Evolutionary conservation across 2,329 filamentous ascomycete genomes (phyloP).

Genomic region (Akanthomyces uredinophilus): DNA sequence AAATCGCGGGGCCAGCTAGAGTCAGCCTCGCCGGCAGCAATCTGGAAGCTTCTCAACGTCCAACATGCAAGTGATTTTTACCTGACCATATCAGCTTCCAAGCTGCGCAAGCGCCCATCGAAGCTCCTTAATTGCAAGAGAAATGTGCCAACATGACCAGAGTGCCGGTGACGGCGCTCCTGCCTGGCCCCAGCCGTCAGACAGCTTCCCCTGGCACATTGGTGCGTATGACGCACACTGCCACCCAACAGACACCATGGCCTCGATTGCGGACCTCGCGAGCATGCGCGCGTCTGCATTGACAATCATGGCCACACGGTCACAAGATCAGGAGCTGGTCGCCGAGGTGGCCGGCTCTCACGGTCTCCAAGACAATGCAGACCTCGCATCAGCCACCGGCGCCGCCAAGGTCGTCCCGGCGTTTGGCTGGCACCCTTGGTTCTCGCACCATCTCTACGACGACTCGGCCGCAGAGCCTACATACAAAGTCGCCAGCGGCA

Average conservation of each 20-base stretch:
- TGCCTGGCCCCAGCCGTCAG: neutral
- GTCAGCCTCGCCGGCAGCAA: neutral
- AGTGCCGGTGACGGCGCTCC: too few relatives aligned
- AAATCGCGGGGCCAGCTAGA: neutral
- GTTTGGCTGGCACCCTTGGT: constrained; percentile 90
- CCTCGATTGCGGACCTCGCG: constrained; percentile 51
- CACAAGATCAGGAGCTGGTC: constrained; percentile 71
- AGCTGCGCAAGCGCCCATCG: neutral
- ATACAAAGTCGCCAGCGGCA: constrained; percentile 25
- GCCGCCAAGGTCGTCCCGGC: constrained; percentile 49
- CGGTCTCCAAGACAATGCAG: constrained; percentile 34
- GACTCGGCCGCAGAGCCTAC: constrained; percentile 40
- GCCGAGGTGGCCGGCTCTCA: constrained; percentile 54
- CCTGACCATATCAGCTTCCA: neutral
- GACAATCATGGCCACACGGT: constrained; percentile 72
- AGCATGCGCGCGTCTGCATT: constrained; percentile 61
- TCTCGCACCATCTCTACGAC: constrained; percentile 70
- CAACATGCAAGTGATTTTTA: neutral
- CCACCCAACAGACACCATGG: constrained; percentile 76
- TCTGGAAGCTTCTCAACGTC: constrained; percentile 1
- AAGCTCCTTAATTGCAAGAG: neutral
- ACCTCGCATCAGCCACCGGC: constrained; percentile 11
- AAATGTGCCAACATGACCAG: neutral
- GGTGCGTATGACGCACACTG: constrained; percentile 76
- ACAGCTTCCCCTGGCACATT: constrained; percentile 61